Conservation (phyloP, 164 flowering plant genomes). For the Nelumbo lutea region DNA sequence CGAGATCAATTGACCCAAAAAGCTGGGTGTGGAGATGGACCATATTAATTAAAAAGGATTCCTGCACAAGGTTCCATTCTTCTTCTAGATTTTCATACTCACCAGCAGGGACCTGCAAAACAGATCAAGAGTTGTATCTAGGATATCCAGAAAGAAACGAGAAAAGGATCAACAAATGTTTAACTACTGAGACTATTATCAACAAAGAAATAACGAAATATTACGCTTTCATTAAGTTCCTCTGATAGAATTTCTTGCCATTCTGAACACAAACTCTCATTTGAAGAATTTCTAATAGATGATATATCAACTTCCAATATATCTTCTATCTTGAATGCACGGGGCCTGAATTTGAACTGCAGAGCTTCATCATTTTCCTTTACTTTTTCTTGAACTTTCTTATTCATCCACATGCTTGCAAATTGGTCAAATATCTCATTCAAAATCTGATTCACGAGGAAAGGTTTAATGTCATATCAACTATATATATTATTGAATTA, state of each 20-base stretch:
- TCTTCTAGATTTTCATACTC: constrained; percentile 39
- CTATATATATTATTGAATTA: background rate
- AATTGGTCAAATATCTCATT: constrained; percentile 52
- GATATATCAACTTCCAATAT: constrained; percentile 62
- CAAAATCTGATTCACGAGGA: constrained; percentile 38
- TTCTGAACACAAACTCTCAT: constrained; percentile 45
- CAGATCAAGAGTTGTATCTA: constrained; percentile 2
- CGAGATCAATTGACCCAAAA: constrained; percentile 66
- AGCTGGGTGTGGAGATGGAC: constrained; percentile 53
- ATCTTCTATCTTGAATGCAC: constrained; percentile 52
- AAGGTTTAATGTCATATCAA: background rate
- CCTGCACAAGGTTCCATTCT: constrained; percentile 55
- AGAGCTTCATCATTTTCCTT: constrained; percentile 44
- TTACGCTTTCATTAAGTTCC: constrained; percentile 36
- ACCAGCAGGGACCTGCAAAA: constrained; percentile 31
- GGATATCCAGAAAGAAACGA: background rate
- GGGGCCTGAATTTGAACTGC: constrained; percentile 65
- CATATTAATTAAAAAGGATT: constrained; percentile 37
- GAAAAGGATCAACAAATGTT: background rate
- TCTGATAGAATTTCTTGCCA: constrained; percentile 67
- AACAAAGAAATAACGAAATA: background rate
- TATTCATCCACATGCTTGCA: constrained; percentile 58
- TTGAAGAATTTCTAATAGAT: constrained; percentile 27
- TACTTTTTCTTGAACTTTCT: constrained; percentile 49
- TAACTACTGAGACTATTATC: no score